Conservation (phyloP, 306 rosid genomes). For the Casuarina equisetifolia region DNA sequence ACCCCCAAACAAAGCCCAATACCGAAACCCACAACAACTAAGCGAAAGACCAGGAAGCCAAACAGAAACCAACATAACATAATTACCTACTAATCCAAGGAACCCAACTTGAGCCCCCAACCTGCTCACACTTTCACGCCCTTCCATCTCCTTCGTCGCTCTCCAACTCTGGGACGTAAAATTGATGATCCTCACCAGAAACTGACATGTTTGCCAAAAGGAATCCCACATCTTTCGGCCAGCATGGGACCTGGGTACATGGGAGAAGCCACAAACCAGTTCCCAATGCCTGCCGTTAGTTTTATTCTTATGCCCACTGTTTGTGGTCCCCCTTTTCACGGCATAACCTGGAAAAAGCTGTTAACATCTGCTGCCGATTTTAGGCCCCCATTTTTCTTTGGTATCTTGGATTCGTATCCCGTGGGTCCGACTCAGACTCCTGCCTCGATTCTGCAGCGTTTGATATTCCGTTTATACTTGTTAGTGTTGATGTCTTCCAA, state of each 20-base stretch:
- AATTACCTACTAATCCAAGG: too few relatives aligned
- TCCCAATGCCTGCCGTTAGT: slow-evolving; percentile 25
- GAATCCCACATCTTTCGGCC: not conserved
- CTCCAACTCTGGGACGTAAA: too few relatives aligned
- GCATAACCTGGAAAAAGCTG: slow-evolving; percentile 24
- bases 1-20: too few relatives aligned
- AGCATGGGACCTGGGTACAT: not conserved
- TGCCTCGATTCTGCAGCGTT: not conserved
- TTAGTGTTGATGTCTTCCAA: too few relatives aligned
- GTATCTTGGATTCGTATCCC: too few relatives aligned
- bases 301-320: slow-evolving; percentile 16
- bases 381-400: slow-evolving; percentile 29
- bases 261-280: slow-evolving; percentile 5
- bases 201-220: not conserved
- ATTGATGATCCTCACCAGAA: not conserved
- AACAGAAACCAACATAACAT: too few relatives aligned
- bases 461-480: not conserved
- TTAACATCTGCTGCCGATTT: slow-evolving; percentile 4
- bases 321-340: slow-evolving; percentile 2
- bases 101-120: too few relatives aligned
- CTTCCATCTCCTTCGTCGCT: too few relatives aligned
- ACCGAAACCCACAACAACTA: too few relatives aligned
- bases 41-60: too few relatives aligned
- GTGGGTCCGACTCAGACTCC: not conserved
- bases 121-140: too few relatives aligned